Evolutionary conservation across 2,329 filamentous ascomycete genomes (phyloP).

Genomic region (Metarhizium album): DNA sequence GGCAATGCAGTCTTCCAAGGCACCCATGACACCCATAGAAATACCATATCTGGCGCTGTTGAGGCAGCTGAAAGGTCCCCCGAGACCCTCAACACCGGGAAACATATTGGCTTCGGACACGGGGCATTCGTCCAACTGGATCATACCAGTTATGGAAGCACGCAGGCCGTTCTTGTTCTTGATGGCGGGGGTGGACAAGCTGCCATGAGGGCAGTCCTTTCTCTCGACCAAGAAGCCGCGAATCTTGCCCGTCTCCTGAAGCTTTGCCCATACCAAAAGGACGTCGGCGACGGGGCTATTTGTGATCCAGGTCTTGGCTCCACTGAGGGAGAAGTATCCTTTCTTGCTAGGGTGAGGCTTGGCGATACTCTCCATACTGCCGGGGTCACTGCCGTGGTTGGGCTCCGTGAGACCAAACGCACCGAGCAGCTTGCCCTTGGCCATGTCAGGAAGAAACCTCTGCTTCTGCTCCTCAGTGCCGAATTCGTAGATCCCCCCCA

Average conservation of each 20-base stretch:
- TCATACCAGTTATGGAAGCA: conserved; percentile 95
- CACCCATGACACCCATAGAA: conserved; percentile 85
- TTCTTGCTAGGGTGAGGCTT: conserved; percentile 75
- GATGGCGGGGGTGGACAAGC: conserved; percentile 80
- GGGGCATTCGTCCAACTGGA: conserved; percentile 83
- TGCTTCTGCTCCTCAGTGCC: conserved; percentile 83
- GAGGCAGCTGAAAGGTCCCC: conserved; percentile 84
- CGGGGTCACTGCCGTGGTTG: conserved; percentile 86
- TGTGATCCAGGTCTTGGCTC: conserved; percentile 90
- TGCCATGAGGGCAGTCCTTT: conserved; percentile 72
- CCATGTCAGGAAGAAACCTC: conserved; percentile 68
- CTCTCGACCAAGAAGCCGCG: conserved; percentile 85
- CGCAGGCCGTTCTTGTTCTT: conserved; percentile 93
- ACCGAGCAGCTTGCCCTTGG: conserved; percentile 70
- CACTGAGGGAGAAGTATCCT: conserved; percentile 68
- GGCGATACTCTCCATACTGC: conserved; percentile 82
- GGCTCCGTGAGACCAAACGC: conserved; percentile 88
- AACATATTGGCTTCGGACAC: conserved; percentile 92
- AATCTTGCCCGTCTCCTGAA: conserved; percentile 87
- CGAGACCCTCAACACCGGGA: conserved; percentile 74
- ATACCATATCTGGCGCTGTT: conserved; percentile 93
- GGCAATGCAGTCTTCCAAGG: conserved; percentile 80
- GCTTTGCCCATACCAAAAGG: conserved; percentile 83
- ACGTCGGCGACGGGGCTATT: conserved; percentile 86
- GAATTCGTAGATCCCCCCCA: conserved; percentile 86